Percentiles rank a stretch among this genome's conserved stretches.
Conservation (phyloP, 257 asterid species). For the Nicotiana otophora region DNA sequence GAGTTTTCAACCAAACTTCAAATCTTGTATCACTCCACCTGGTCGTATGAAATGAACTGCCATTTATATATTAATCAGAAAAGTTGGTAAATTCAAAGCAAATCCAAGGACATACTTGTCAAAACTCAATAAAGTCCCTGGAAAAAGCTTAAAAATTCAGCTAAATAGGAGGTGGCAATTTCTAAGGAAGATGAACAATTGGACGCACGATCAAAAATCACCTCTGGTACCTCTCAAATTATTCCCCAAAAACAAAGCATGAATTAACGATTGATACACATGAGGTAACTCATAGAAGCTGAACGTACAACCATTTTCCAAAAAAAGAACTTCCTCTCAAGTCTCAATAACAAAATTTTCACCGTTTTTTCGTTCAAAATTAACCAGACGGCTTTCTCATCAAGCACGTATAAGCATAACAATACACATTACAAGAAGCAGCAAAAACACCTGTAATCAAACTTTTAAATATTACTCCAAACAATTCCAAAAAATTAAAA, state of each 20-base stretch:
- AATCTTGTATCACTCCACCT: background rate
- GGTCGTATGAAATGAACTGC: background rate
- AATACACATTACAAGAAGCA: background rate
- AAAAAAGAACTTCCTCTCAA: background rate
- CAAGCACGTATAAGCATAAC: background rate
- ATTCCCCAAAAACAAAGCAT: slow-evolving; percentile 4
- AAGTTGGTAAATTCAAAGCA: slow-evolving; percentile 8
- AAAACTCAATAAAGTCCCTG: no score
- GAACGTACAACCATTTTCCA: slow-evolving; percentile 24
- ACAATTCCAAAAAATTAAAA: no score
- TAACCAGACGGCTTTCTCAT: background rate
- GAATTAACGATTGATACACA: slow-evolving; percentile 18
- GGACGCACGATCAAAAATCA: slow-evolving; percentile 12
- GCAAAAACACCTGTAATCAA: background rate
- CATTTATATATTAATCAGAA: background rate
- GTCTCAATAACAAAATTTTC: background rate
- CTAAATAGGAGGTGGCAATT: background rate
- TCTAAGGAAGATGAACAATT: background rate
- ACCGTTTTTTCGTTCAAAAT: background rate
- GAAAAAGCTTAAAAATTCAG: background rate
- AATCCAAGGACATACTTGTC: background rate
- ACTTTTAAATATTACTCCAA: background rate
- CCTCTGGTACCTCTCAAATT: slow-evolving; percentile 28
- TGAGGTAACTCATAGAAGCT: slow-evolving; percentile 21
- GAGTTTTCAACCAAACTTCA: background rate